phyloP scores from a whole-genome alignment of 108 stramenopile genomes.

The Cyclotella baltica region DNA sequence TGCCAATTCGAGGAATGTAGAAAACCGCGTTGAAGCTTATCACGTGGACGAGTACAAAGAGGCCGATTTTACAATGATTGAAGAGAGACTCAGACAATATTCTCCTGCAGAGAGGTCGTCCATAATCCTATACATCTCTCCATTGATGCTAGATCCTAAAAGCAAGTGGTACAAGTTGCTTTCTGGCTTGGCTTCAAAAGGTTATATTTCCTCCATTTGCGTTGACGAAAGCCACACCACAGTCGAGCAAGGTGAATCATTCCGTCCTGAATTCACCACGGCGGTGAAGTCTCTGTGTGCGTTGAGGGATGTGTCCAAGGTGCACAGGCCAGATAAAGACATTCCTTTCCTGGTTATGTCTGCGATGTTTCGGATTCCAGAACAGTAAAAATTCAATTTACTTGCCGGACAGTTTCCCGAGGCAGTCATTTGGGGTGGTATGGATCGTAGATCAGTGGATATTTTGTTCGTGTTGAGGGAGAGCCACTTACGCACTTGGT shows the following conservation, averaged over 20 bases:
- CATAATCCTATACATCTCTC: slow-evolving; percentile 15
- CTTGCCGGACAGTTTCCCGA: neutral
- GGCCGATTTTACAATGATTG: neutral
- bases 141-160: neutral
- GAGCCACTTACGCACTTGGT: neutral
- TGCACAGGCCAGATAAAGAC: neutral
- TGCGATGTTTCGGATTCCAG: neutral
- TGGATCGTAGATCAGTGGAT: neutral
- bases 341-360: slow-evolving; percentile 7
- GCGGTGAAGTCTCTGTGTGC: neutral
- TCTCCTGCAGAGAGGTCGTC: neutral
- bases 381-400: neutral
- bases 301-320: neutral
- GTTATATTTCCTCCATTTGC: neutral
- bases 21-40: neutral
- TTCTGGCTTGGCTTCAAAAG: neutral
- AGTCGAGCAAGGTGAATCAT: slow-evolving; percentile 13
- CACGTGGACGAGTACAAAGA: neutral
- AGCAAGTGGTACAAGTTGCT: neutral
- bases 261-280: slow-evolving; percentile 16
- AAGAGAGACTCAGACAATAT: neutral
- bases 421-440: neutral
- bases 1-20: neutral
- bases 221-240: slow-evolving; percentile 6
- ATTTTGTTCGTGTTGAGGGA: neutral